A percentile compares a stretch with the other conserved stretches of the same genome.
Evolutionary conservation across 176 grass and related monocot species (phyloP).

Genomic region (Tillandsia fasciculata): DNA sequence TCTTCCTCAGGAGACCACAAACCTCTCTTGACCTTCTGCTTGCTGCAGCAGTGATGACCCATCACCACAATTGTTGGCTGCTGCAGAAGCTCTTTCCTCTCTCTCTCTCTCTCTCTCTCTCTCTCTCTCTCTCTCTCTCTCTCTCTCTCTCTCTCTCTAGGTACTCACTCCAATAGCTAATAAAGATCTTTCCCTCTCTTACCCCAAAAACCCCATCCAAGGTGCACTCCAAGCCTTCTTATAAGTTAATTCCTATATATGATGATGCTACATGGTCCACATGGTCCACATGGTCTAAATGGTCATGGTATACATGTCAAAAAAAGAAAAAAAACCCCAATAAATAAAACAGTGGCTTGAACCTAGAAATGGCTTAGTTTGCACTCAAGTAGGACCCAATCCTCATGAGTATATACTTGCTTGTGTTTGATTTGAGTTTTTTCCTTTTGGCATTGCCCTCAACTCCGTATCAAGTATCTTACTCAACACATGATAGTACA

Average conservation of each 20-base stretch:
- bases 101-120: neutral
- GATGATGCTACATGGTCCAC: neutral
- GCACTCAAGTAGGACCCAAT: slow-evolving; percentile 18
- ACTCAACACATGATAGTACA: slow-evolving; percentile 9
- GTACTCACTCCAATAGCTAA: neutral
- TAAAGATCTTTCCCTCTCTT: slow-evolving; percentile 1
- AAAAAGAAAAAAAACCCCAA: neutral
- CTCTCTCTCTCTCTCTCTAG: neutral
- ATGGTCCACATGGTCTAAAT: neutral
- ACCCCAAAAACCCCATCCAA: neutral
- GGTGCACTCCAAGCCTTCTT: neutral
- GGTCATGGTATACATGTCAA: slow-evolving; percentile 18
- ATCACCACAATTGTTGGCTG: slow-evolving; percentile 18
- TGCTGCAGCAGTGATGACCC: slow-evolving; percentile 98
- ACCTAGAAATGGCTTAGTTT: slow-evolving; percentile 23
- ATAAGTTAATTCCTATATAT: neutral
- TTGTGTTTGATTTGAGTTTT: neutral
- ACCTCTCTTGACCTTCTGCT: slow-evolving; percentile 99
- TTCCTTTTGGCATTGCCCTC: neutral
- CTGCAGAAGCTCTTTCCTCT: neutral
- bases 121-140: neutral
- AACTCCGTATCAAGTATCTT: neutral
- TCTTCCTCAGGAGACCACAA: slow-evolving; percentile 99
- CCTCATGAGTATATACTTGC: slow-evolving; percentile 1
- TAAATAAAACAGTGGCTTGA: neutral